A percentile compares a stretch with the other conserved stretches of the same genome.
These are phyloP conservation scores for Pharus latifolius DNA, from an alignment of 176 grass and related monocot genomes.

Conservation along the genomic window DNA sequence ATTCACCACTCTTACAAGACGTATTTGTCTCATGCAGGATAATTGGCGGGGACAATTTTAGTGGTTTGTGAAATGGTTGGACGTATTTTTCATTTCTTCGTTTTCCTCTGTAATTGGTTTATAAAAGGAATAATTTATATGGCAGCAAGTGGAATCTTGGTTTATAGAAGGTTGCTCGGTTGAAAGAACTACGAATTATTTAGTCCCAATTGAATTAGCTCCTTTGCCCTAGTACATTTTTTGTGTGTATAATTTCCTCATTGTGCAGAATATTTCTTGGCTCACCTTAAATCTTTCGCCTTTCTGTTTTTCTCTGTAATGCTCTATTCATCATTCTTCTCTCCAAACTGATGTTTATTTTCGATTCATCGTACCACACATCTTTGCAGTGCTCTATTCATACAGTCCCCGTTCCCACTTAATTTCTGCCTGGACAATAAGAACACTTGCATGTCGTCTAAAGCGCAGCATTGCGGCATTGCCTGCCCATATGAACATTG, in stretches of 20 bases:
- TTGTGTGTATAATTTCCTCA: constrained; percentile 2
- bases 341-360: neutral
- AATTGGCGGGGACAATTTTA: constrained; percentile 32
- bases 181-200: constrained; percentile 30
- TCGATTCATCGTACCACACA: neutral
- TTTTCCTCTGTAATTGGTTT: constrained; percentile 55
- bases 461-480: too few species aligned
- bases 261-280: neutral
- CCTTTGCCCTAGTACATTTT: neutral
- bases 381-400: too few species aligned
- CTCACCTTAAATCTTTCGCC: neutral
- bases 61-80: constrained; percentile 33
- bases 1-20: constrained; percentile 13
- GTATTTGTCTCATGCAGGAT: constrained; percentile 25
- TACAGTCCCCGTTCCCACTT: too few species aligned
- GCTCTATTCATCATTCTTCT: too few species aligned
- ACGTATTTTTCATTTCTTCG: constrained; percentile 31
- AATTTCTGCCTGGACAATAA: too few species aligned
- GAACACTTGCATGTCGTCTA: too few species aligned
- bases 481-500: too few species aligned
- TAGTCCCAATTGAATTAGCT: neutral
- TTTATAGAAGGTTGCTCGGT: constrained; percentile 52
- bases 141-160: constrained; percentile 42
- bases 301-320: neutral
- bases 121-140: constrained; percentile 57